Evolutionary conservation across 345 rosid genomes (phyloP), one percentile per base, ranked within the genome.

Genomic region (Eucalyptus globulus): DNA sequence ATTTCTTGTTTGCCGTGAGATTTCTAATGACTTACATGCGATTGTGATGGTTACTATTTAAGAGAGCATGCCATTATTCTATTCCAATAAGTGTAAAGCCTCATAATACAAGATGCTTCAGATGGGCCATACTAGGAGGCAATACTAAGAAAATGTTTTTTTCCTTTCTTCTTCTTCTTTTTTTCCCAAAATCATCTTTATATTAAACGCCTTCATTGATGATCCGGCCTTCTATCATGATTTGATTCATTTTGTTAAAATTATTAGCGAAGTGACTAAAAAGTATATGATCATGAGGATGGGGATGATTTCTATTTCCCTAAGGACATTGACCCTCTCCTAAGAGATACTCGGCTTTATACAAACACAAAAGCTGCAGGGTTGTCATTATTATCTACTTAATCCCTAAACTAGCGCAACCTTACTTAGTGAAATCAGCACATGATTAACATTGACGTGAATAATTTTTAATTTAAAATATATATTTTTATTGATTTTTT

Each of bases 381-480:
- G 8, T 53, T 19, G 58, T 53, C 24, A 53, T 19, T 2, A 19
- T 53, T 53, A 53, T 19, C 24, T 53, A 19, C 0, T 53, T 53
- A 53, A 2, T 53, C 10, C 58, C 24, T 53, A 53, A 53, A 53
- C 58, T 53, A 19, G 24, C 58, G 0, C 24, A 53, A 53, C 19
- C 10, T 51, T 7, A 51, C 0, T 51, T 7, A 53, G 56, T 0
- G 0, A 2, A 53, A 53, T 19, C 2, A 53, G 0, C 0, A 53
- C 5, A 19, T 19, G 1, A 53, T 8, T 2, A 53, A 53, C 0
- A 8, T 53, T 7, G 10, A 53, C 0, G 4, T 7, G 2, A 0
- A 53, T 53, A 53, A 53, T 3, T 53, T 53, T 19, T 7, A 17
- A 53, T 0, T 8, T 8, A 1, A 53, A 19, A 53, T 7, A 53